Evolutionary conservation across 257 asterid species (phyloP).

Genomic region (Solanum habrochaites): DNA sequence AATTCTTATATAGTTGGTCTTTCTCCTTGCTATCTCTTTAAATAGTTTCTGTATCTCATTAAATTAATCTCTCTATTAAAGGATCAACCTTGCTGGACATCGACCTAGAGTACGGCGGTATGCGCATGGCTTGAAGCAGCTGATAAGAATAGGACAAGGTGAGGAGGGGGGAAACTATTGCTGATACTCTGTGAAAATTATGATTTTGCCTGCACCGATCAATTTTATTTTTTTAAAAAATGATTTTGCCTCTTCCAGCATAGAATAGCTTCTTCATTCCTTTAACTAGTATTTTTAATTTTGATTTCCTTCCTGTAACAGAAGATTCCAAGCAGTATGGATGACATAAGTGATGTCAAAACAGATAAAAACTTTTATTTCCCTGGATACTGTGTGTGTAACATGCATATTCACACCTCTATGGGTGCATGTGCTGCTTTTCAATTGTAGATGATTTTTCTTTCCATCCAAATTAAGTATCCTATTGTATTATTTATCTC

Average conservation of each 20-base stretch:
- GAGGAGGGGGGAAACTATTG: slow-evolving; percentile 11
- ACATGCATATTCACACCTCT: not conserved
- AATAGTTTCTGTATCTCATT: slow-evolving; percentile 4
- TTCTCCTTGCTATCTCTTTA: slow-evolving; percentile 1
- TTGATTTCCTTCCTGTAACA: not conserved
- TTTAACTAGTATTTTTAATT: not conserved
- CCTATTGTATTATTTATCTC: not conserved
- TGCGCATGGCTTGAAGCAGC: slow-evolving; percentile 75
- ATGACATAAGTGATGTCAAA: not conserved
- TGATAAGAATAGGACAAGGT: slow-evolving; percentile 91
- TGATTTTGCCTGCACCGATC: not conserved
- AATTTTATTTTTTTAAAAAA: not conserved
- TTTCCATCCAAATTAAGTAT: not conserved
- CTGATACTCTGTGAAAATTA: not conserved
- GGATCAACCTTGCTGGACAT: slow-evolving; percentile 92
- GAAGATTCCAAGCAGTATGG: not conserved
- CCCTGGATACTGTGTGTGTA: not conserved
- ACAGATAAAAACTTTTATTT: not conserved
- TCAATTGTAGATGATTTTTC: not conserved
- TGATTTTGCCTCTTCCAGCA: slow-evolving; percentile 1
- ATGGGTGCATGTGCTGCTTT: not conserved
- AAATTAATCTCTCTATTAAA: slow-evolving; percentile 15
- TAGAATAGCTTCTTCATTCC: not conserved
- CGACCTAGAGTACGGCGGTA: slow-evolving; percentile 84
- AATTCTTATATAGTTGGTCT: not conserved